phyloP scores from a whole-genome alignment of 139 green algal species.

The Zygnema circumcarinatum region DNA sequence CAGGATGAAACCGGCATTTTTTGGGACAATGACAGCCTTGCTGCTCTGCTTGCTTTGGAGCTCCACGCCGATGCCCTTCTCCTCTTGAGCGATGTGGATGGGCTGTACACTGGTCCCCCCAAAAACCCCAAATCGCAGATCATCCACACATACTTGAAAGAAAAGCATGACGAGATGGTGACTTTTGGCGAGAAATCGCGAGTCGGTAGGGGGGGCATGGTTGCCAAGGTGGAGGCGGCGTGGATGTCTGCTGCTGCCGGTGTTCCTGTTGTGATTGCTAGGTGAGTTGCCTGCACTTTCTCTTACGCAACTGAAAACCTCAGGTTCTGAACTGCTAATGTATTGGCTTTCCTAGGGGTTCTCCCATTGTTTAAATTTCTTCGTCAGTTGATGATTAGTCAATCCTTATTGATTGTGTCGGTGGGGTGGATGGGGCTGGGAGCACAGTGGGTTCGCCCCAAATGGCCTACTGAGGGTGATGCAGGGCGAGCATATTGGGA shows the following conservation, averaged over 20 bases:
- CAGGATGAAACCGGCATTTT: conserved; percentile 59
- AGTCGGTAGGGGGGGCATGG: conserved; percentile 71
- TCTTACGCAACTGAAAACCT: neutral
- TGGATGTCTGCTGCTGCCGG: conserved; percentile 67
- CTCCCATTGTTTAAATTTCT: too few relatives aligned
- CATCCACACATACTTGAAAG: conserved; percentile 65
- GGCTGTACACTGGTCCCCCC: conserved; percentile 68
- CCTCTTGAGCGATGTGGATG: conserved; percentile 73
- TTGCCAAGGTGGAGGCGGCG: conserved; percentile 68
- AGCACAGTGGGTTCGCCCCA: neutral
- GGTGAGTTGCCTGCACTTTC: conserved; percentile 11
- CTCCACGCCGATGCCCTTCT: conserved; percentile 70
- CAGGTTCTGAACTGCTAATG: too few relatives aligned
- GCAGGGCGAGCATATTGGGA: conserved; percentile 65
- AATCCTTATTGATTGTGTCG: too few relatives aligned
- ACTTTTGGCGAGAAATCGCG: conserved; percentile 65
- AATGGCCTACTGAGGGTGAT: conserved; percentile 54
- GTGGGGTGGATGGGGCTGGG: neutral
- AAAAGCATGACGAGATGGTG: conserved; percentile 62
- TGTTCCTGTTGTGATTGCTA: conserved; percentile 67
- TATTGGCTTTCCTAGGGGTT: too few relatives aligned
- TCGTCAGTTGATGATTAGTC: too few relatives aligned
- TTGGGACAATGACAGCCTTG: conserved; percentile 74
- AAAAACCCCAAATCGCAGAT: conserved; percentile 60
- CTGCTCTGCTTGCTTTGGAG: conserved; percentile 69